Percentiles rank a stretch among this genome's conserved stretches.
Conservation (phyloP, 495 filamentous ascomycete genomes). For the Pyrenopolyporus hunteri region DNA sequence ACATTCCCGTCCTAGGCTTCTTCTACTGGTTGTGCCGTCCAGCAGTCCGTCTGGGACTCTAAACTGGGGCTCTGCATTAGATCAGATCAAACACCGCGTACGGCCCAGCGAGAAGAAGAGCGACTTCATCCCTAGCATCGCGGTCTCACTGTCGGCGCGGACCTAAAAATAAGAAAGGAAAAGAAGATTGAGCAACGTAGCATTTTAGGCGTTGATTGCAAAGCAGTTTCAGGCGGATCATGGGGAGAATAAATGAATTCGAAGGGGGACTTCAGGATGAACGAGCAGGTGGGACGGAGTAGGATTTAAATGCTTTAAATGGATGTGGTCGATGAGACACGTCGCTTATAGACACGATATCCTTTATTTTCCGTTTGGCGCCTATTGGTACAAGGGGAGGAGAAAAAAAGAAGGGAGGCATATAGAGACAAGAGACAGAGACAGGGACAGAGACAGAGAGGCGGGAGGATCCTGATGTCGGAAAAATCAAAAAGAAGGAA, state of each 20-base stretch:
- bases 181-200: constrained; percentile 5
- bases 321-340: neutral
- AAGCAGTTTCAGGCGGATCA: constrained; percentile 8
- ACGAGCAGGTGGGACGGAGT: neutral
- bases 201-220: constrained; percentile 23
- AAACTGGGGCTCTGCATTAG: constrained; percentile 27
- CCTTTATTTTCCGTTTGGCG: too few species aligned
- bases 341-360: neutral
- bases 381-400: neutral
- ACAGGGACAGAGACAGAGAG: constrained; percentile 1
- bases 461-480: constrained; percentile 23
- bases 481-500: constrained; percentile 6
- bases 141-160: constrained; percentile 13
- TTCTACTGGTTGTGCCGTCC: constrained; percentile 16
- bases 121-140: constrained; percentile 27
- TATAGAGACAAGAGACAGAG: neutral
- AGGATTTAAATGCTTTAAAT: constrained; percentile 11
- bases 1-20: constrained; percentile 26
- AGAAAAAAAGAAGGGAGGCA: neutral
- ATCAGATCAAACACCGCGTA: constrained; percentile 31
- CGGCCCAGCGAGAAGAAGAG: constrained; percentile 17
- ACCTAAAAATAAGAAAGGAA: constrained; percentile 1
- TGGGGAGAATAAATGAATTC: neutral
- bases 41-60: constrained; percentile 15
- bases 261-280: constrained; percentile 6